A percentile compares a stretch with the other conserved stretches of the same genome.
Evolutionary conservation across 805 yeast genomes (phyloP).

Genomic region (Yarrowia alimentaria): DNA sequence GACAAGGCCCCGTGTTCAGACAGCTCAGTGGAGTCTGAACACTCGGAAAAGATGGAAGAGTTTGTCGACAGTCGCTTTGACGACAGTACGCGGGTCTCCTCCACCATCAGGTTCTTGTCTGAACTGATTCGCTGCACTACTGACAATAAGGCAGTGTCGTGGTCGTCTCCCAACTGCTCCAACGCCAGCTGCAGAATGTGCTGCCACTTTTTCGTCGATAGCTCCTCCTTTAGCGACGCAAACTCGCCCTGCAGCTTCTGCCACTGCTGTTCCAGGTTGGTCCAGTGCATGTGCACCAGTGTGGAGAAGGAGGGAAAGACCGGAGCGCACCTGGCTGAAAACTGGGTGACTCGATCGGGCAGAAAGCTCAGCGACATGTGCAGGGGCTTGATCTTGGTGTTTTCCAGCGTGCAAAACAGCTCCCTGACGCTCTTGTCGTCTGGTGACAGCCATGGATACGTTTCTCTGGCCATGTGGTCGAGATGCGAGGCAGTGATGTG

Average conservation of each 20-base stretch:
- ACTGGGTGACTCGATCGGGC: constrained; percentile 33
- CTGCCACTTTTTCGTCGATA: constrained; percentile 33
- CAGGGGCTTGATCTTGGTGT: constrained; percentile 32
- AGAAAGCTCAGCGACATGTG: constrained; percentile 33
- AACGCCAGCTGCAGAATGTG: constrained; percentile 26
- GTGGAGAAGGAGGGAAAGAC: constrained; percentile 33
- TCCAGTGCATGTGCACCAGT: constrained; percentile 29
- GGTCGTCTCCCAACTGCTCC: constrained; percentile 7
- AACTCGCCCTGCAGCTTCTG: constrained; percentile 29
- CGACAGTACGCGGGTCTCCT: constrained; percentile 3
- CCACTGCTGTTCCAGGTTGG: constrained; percentile 31
- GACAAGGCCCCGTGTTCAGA: constrained; percentile 9
- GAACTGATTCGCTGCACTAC: constrained; percentile 5
- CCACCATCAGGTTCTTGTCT: constrained; percentile 11
- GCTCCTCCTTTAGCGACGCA: constrained; percentile 30
- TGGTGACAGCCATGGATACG: constrained; percentile 31
- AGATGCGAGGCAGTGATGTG: constrained; percentile 21
- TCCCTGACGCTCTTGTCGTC: constrained; percentile 31
- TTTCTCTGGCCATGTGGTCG: constrained; percentile 25
- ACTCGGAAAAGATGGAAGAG: constrained; percentile 19
- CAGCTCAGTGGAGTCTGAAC: constrained; percentile 12
- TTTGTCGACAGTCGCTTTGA: constrained; percentile 10
- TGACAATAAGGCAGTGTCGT: constrained; percentile 1
- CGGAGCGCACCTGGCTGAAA: constrained; percentile 29
- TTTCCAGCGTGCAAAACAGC: constrained; percentile 30